Evolutionary conservation across 441 rosid genomes (phyloP), one percentile per base, ranked within the genome.

Genomic region (Mallotus japonicus): DNA sequence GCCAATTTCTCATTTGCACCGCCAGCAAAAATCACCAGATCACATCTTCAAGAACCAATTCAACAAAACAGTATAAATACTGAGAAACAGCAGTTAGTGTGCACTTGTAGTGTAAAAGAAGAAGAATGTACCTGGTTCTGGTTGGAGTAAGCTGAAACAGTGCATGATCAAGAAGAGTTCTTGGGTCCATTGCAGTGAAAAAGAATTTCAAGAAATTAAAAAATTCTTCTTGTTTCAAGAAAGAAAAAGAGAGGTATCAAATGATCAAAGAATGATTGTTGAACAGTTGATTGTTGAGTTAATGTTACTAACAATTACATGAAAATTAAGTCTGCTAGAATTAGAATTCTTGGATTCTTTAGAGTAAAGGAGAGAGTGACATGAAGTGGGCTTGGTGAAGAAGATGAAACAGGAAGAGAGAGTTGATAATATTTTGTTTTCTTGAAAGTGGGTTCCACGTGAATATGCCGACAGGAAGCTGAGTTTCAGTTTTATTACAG

Each of bases 81-180:
- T 13, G n/a, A 51, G 55, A 51, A 51, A 2, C 17, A 14, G 40
- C 0, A 34, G 40, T 4, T 13, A 14, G n/a, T 13, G n/a, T 51
- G 55, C n/a, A 51, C 6, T 3, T 50, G 16, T 0, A 8, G 15
- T 13, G 3, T 9, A 8, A 20, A 61, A 34, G 69, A 14, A 44
- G 11, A 50, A 14, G 5, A 15, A 15, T 8, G 60, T 84, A 95
- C 99, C 99, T 92, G 79, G 97, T 95, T 81, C 96, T 89, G 55
- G 99, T 95, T 54, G 98, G 98, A 58, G 99, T 92, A 83, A 95
- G 97, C 72, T 92, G 99, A 73, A 95, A 95, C 70, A 95, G 87
- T 79, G 81, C 95, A 82, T 87, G 85, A 67, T 92, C 98, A 74
- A 95, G 90, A 79, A 86, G 84, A 67, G 92, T 88, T 76, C 88